Evolutionary conservation across 345 rosid species (phyloP).

Genomic region (Eucalyptus sp.): DNA sequence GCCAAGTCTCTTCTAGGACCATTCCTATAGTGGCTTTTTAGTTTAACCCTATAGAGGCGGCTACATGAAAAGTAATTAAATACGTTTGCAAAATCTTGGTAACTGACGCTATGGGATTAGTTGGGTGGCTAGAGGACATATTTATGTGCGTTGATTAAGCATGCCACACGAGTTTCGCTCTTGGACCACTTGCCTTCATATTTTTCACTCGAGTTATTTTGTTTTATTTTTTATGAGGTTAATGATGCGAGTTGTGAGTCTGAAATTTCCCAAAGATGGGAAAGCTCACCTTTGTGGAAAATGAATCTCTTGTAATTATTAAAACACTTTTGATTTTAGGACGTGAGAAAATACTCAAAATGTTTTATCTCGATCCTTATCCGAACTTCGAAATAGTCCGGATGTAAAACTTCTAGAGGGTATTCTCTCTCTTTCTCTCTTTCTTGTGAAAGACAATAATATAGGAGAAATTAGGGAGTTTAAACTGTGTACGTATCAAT

Average conservation of each 20-base stretch:
- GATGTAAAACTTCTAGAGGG: too few species aligned
- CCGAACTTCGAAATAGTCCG: accelerated
- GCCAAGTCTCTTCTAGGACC: background rate
- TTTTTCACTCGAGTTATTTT: too few species aligned
- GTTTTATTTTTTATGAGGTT: background rate
- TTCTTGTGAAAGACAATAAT: too few species aligned
- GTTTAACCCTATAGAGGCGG: background rate
- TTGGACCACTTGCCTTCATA: background rate
- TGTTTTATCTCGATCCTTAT: too few species aligned
- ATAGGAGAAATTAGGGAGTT: too few species aligned
- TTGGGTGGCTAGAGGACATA: background rate
- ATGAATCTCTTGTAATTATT: background rate
- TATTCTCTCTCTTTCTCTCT: too few species aligned
- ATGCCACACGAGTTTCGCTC: background rate
- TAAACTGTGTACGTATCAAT: accelerated
- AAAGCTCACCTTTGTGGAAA: background rate
- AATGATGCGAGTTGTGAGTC: too few species aligned
- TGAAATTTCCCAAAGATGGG: background rate
- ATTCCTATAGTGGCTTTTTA: background rate
- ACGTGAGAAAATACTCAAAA: too few species aligned
- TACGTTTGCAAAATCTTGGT: background rate
- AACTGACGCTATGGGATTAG: background rate
- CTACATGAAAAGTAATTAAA: background rate
- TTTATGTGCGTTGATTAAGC: background rate
- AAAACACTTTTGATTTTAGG: background rate